Conservation (phyloP, 306 rosid genomes). For the Datisca glomerata region DNA sequence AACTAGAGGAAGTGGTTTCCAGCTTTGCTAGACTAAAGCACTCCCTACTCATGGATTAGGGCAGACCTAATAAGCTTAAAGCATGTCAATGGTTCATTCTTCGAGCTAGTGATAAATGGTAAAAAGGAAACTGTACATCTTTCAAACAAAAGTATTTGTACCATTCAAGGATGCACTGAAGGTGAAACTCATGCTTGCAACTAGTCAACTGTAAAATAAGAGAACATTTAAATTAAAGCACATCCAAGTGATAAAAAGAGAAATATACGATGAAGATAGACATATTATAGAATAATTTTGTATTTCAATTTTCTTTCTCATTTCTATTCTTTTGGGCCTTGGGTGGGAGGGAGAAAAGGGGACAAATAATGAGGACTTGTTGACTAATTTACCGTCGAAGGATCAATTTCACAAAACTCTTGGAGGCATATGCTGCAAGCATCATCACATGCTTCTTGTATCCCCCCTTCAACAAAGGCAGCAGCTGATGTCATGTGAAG, state of each 20-base stretch:
- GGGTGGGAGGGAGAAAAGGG: not conserved
- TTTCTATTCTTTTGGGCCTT: not conserved
- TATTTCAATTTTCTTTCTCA: not conserved
- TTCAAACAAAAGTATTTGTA: conserved; percentile 18
- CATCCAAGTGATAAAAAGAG: not conserved
- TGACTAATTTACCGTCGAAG: conserved; percentile 50
- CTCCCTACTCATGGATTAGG: too few species aligned
- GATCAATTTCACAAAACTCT: conserved; percentile 68
- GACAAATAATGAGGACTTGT: not conserved
- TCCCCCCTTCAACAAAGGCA: conserved; percentile 95
- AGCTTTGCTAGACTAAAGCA: too few species aligned
- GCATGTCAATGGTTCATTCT: too few species aligned
- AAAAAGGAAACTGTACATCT: too few species aligned
- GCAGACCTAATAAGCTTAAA: too few species aligned
- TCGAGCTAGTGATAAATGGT: too few species aligned
- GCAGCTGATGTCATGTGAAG: conserved; percentile 60
- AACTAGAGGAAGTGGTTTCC: too few species aligned
- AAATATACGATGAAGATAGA: too few species aligned
- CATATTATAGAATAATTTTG: too few species aligned
- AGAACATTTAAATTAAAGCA: conserved; percentile 13
- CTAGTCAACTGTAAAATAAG: conserved; percentile 48
- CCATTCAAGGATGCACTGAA: conserved; percentile 99
- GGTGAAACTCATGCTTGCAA: conserved; percentile 91
- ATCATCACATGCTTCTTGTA: conserved; percentile 76
- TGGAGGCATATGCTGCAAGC: conserved; percentile 98